Base-by-base conservation (phyloP, 2,329 filamentous ascomycete genomes). In the Xylaria sp. region DNA sequence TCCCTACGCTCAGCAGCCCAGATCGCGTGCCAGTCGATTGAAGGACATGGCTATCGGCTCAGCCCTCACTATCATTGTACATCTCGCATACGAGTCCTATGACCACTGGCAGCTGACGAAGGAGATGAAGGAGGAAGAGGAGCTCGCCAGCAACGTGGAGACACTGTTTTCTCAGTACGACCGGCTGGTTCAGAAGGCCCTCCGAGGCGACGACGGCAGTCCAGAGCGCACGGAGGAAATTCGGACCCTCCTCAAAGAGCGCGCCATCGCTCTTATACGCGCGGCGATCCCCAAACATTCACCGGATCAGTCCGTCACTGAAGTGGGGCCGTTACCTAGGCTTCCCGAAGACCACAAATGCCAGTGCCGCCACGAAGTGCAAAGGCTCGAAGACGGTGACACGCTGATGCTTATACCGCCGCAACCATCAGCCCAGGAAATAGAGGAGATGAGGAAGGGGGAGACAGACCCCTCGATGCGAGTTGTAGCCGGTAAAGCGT, bases 41-140 rank as follows among this genome's bases (percentile, higher is more conserved):
- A 70, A 62, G 39, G 56, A 67, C 31, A 65, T 70, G 56, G 60
- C 57, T 6, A 60, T 67, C 55, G 65, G 65, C 3, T 67, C 68
- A 10, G n/a, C 39, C 20, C 28, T 70, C 15, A 62, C 61, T 10
- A 37, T 67, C 20, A 5, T 15, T 2, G 20, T 18, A 2, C 58
- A 37, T 39, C 0, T 60, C 8, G 51, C 15, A 20, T 58, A 34
- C 46, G 0, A 20, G 3, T 3, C n/a, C 9, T 59, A 66, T 18
- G 0, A 1, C 2, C 31, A 13, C 39, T 13, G 31, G 62, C 31
- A 31, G 9, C 2, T 6, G 7, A 2, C 10, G 34, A 44, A 52
- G 31, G 20, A 61, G 9, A 12, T 4, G 2, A 12, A 50, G 18
- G 51, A 39, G 7, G n/a, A 15, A 1, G 8, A 41, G 23, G 5